Evolutionary conservation across 177 flowering plant genomes (phyloP).

Genomic region (Vitis hybrid): DNA sequence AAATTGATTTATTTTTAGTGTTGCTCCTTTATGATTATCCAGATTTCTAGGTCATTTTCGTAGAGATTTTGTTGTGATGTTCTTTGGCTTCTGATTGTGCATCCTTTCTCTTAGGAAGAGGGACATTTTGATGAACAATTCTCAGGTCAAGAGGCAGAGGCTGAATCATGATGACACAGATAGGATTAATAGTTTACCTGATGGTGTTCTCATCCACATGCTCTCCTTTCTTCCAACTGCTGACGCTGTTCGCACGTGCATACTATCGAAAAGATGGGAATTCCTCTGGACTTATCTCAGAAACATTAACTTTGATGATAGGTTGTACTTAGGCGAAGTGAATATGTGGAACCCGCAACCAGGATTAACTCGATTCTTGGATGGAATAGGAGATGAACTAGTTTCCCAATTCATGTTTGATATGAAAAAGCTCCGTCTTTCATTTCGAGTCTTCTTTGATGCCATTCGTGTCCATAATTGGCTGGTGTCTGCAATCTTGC

Average conservation of each 20-base stretch:
- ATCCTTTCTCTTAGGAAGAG: conserved; percentile 1
- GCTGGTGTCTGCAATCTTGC: conserved; percentile 14
- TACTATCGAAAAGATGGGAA: conserved; percentile 4
- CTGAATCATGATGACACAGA: not conserved
- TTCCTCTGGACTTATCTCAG: conserved; percentile 7
- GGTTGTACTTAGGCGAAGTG: conserved; percentile 12
- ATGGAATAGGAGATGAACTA: conserved; percentile 26
- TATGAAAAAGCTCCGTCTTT: conserved; percentile 14
- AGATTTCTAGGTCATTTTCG: no score
- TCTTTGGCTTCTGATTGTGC: not conserved
- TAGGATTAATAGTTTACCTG: conserved; percentile 8
- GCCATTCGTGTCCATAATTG: conserved; percentile 18
- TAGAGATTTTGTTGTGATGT: not conserved
- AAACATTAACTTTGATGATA: conserved; percentile 23
- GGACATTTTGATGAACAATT: not conserved
- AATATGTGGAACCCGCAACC: conserved; percentile 1
- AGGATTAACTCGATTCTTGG: conserved; percentile 12
- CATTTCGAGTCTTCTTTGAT: conserved; percentile 14
- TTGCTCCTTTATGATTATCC: no score
- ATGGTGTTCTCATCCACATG: conserved; percentile 4
- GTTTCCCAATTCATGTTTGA: conserved; percentile 10
- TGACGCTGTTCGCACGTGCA: conserved; percentile 4
- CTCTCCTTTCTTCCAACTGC: conserved; percentile 10
- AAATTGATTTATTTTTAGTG: no score
- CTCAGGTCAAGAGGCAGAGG: not conserved